Evolutionary conservation across 331 rosid species (phyloP).

Genomic region (Pyrus hybrid): DNA sequence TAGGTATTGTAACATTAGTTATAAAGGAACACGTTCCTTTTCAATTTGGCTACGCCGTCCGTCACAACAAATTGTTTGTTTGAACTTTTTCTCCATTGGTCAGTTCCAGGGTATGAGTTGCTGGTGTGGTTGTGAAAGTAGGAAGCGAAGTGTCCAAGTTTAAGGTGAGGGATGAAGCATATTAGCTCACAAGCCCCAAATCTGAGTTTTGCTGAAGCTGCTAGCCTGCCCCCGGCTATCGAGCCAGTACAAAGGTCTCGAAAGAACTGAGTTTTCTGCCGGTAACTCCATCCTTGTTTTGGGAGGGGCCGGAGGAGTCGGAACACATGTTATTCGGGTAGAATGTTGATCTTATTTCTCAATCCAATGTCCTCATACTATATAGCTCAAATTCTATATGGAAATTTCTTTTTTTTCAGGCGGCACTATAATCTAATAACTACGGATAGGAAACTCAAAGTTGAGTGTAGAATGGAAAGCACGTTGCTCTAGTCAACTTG

Average conservation of each 20-base stretch:
- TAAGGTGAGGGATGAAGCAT: constrained; percentile 64
- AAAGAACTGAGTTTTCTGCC: constrained; percentile 29
- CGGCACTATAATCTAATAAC: too few species aligned
- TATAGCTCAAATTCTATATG: too few species aligned
- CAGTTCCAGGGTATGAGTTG: constrained; percentile 53
- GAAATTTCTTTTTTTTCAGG: too few species aligned
- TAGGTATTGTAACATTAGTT: too few species aligned
- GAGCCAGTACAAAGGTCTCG: constrained; percentile 52
- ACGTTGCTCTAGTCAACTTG: too few species aligned
- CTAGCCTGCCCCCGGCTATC: constrained; percentile 57
- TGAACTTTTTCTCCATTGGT: too few species aligned
- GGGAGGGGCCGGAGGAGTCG: constrained; percentile 84
- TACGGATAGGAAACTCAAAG: too few species aligned
- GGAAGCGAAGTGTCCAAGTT: constrained; percentile 51
- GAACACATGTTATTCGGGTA: constrained; percentile 58
- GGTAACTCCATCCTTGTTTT: constrained; percentile 61
- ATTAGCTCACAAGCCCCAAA: not conserved
- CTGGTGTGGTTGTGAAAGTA: constrained; percentile 59
- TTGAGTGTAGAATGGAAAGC: too few species aligned
- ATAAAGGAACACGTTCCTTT: too few species aligned
- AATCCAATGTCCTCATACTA: too few species aligned
- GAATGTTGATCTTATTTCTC: not conserved
- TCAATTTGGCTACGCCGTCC: too few species aligned
- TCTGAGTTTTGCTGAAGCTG: constrained; percentile 63
- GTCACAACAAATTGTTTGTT: too few species aligned